phyloP scores from a whole-genome alignment of 805 yeast species.

The Sugiyamaella valdiviana region DNA sequence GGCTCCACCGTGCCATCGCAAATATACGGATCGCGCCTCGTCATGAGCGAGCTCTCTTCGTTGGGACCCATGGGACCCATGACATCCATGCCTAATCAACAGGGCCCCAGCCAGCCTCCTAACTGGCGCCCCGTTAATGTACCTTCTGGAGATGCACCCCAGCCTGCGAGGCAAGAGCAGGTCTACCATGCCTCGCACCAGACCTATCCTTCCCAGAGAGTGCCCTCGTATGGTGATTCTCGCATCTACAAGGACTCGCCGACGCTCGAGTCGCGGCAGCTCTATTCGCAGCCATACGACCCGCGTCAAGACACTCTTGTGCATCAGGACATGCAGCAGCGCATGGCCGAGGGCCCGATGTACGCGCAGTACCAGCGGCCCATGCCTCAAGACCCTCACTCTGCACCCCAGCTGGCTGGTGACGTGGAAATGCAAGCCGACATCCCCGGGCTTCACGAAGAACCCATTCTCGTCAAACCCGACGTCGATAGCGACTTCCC shows the following conservation, averaged over 20 bases:
- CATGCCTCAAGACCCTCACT: too few species aligned
- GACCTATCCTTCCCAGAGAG: too few species aligned
- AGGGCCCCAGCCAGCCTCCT: too few species aligned
- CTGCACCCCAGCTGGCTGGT: not conserved
- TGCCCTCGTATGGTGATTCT: conserved; percentile 5
- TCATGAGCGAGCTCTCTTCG: not conserved
- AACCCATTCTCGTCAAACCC: conserved; percentile 5
- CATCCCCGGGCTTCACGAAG: not conserved
- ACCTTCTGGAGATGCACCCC: too few species aligned
- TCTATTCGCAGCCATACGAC: not conserved
- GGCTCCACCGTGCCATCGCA: not conserved
- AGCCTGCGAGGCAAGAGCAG: too few species aligned
- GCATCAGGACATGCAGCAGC: not conserved
- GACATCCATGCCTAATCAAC: too few species aligned
- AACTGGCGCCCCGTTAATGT: too few species aligned
- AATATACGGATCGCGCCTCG: not conserved
- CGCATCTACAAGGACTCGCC: not conserved
- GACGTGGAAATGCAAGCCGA: not conserved
- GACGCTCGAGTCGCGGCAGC: not conserved
- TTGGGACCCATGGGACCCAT: too few species aligned
- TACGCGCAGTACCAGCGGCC: too few species aligned
- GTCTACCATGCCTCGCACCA: too few species aligned
- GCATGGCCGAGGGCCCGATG: not conserved
- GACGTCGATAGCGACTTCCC: conserved; percentile 23
- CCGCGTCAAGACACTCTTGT: not conserved